A percentile compares a stretch with the other conserved stretches of the same genome.
Evolutionary conservation across 106 monocot genomes (phyloP).

Genomic region (Chionographis japonica): DNA sequence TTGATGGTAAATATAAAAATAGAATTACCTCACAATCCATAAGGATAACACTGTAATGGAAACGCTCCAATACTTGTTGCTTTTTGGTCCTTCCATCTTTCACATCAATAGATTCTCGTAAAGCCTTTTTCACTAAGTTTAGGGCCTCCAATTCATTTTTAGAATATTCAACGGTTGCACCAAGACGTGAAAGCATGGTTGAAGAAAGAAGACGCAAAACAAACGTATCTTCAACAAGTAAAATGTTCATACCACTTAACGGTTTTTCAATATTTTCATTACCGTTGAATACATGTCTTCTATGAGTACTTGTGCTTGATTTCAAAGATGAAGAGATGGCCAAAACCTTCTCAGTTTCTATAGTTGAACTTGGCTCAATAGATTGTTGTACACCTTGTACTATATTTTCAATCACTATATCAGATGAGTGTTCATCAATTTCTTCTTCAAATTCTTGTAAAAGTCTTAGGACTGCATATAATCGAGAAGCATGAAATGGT

Average conservation of each 20-base stretch:
- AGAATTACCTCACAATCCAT: constrained; percentile 63
- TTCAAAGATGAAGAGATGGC: background rate
- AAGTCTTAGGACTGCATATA: constrained; percentile 32
- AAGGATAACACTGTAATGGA: constrained; percentile 23
- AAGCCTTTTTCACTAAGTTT: constrained; percentile 28
- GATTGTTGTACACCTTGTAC: too few species aligned
- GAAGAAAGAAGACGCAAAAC: constrained; percentile 28
- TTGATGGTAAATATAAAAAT: too few species aligned
- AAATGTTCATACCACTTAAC: constrained; percentile 39
- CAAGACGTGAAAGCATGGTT: constrained; percentile 31
- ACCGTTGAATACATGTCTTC: background rate
- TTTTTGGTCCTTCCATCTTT: background rate
- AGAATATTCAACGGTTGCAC: constrained; percentile 41
- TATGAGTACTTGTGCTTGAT: background rate
- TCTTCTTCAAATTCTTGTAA: constrained; percentile 37
- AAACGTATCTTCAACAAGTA: constrained; percentile 58
- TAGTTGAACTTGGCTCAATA: too few species aligned
- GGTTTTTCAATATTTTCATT: constrained; percentile 15
- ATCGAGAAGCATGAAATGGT: constrained; percentile 76
- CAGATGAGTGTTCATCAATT: constrained; percentile 9
- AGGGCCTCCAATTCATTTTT: constrained; percentile 61
- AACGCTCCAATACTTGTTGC: background rate
- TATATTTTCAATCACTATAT: background rate
- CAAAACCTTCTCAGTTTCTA: background rate
- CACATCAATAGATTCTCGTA: background rate